Base-by-base conservation (phyloP, 306 rosid species). In the Acmispon strigosus region DNA sequence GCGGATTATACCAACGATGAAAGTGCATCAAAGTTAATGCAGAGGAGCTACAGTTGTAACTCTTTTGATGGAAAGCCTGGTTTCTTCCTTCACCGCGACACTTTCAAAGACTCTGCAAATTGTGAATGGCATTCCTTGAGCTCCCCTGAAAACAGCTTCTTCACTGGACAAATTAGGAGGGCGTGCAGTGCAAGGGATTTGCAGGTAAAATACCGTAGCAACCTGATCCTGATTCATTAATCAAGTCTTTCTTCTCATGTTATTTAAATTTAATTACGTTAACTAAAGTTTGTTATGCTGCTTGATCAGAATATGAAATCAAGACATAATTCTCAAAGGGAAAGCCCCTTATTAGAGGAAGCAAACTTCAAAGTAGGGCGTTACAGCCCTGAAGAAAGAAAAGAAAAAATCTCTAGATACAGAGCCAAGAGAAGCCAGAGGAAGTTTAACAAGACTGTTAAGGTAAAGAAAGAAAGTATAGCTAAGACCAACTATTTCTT, bases 391-490 rank as follows among this genome's bases (percentile, higher is more conserved):
- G 91, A 91, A 78, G 97, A 89, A 75, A 85, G 97, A 65, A 85
- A 81, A 58, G 88, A 89, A 29, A 89, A 52, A 79, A 91, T 91
- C 55, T 91, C 92, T 0, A 91, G 82, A 70, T 91, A 91, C 90
- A 89, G 86, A 84, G 96, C 96, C 14, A 91, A 88, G 64, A 80
- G 96, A 84, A 77, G 84, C 32, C 92, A 84, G 81, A 91, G 97
- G 73, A 91, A 91, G 86, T 91, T 87, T 86, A 88, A 87, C 84
- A 91, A 88, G 81, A 91, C 89, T 16, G 89, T 91, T 19, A 91
- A 91, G 97, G 97, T 89, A 78, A 6, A 16, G 2, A 20, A 39
- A 39, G 43, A 39, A 39, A 39, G 6, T 29, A 64, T 7, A 17
- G 44, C 44, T 41, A 1, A 3, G 4, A 47, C n/a, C 8, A 22